These are phyloP conservation scores for Termitomyces titanicus DNA, from an alignment of 768 basidiomycete genomes.

Conservation along the genomic window DNA sequence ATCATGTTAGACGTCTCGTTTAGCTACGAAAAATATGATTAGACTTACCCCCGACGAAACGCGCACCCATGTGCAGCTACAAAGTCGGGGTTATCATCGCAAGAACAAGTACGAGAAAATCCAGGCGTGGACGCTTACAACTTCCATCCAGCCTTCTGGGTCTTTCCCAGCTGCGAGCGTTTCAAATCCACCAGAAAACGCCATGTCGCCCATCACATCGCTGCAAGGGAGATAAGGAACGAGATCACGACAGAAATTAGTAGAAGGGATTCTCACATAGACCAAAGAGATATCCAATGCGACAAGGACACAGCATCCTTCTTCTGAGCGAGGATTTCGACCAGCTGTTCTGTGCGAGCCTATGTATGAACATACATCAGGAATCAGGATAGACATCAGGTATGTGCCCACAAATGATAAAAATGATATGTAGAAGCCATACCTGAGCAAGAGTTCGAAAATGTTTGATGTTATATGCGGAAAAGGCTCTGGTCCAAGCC, in stretches of 20 bases:
- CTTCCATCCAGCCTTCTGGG: conserved; percentile 21
- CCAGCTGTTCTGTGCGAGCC: neutral
- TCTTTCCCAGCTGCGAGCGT: conserved; percentile 19
- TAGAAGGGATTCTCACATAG: conserved; percentile 8
- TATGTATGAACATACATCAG: neutral
- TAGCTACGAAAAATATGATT: neutral
- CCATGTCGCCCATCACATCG: conserved; percentile 24
- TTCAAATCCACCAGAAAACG: conserved; percentile 24
- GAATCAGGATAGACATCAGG: no score
- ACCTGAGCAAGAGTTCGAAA: neutral
- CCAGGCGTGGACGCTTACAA: conserved; percentile 5
- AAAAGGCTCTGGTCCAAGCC: neutral
- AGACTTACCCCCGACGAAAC: conserved; percentile 15
- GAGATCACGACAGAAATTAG: neutral
- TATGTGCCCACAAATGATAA: no score
- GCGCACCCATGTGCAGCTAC: conserved; percentile 17
- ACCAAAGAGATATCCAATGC: conserved; percentile 17
- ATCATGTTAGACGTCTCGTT: neutral
- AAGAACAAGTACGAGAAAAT: neutral
- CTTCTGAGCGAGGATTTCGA: neutral
- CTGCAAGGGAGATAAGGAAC: conserved; percentile 1
- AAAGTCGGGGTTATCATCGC: neutral
- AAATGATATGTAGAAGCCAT: neutral
- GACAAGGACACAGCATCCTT: conserved; percentile 8
- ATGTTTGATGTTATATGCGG: neutral